These are phyloP conservation scores for Pleurotus pulmonarius DNA, from an alignment of 768 basidiomycete species.

Conservation along the genomic window DNA sequence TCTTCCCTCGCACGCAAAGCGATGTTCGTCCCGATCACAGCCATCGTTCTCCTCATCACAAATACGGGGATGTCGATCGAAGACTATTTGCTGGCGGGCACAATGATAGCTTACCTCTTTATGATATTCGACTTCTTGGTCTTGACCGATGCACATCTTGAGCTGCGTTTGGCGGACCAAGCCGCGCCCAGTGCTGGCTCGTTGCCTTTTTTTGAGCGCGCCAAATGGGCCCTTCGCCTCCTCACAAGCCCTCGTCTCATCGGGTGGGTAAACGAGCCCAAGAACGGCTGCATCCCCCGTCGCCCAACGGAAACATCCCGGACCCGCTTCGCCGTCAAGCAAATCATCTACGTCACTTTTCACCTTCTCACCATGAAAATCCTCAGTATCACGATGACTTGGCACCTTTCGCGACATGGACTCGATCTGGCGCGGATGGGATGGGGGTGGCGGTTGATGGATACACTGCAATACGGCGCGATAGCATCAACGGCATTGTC, in stretches of 20 bases:
- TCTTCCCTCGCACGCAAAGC: no score
- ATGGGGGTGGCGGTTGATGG: background rate
- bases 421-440: background rate
- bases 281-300: slow-evolving; percentile 1
- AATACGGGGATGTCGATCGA: no score
- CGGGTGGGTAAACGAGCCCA: background rate
- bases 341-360: background rate
- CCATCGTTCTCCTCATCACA: no score
- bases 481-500: background rate
- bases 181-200: background rate
- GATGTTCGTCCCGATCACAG: no score
- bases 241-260: background rate
- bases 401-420: background rate
- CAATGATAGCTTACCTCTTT: no score
- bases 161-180: background rate
- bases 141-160: background rate
- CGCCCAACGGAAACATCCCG: background rate
- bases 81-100: no score
- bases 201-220: background rate
- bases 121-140: slow-evolving; percentile 6
- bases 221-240: background rate
- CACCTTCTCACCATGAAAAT: background rate
- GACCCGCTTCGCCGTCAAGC: background rate
- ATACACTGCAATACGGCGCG: background rate
- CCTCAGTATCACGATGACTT: background rate